Evolutionary conservation across 164 flowering plant species (phyloP).

Genomic region (Aristolochia contorta): DNA sequence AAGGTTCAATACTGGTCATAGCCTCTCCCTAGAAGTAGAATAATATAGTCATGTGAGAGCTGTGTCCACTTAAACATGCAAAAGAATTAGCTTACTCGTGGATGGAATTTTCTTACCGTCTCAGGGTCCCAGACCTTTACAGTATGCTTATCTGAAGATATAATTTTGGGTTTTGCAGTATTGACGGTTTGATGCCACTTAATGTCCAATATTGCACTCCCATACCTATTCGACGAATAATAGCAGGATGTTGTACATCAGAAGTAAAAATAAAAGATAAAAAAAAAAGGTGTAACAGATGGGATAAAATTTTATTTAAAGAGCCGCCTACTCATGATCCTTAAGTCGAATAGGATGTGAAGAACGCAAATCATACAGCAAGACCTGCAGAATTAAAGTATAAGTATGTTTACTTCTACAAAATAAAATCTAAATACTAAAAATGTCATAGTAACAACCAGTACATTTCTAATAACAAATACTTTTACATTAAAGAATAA

Average conservation of each 20-base stretch:
- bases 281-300: background rate
- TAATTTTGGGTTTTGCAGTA: slow-evolving; percentile 52
- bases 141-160: slow-evolving; percentile 68
- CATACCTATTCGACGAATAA: slow-evolving; percentile 56
- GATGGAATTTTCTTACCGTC: slow-evolving; percentile 39
- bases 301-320: background rate
- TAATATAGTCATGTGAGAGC: background rate
- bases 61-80: background rate
- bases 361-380: slow-evolving; percentile 91
- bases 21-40: slow-evolving; percentile 63
- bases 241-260: slow-evolving; percentile 1
- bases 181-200: slow-evolving; percentile 91
- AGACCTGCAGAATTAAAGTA: slow-evolving; percentile 46
- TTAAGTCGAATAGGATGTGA: slow-evolving; percentile 62
- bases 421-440: too few relatives aligned
- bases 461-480: too few relatives aligned
- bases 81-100: background rate
- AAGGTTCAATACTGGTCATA: slow-evolving; percentile 89
- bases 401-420: too few relatives aligned
- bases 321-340: slow-evolving; percentile 76
- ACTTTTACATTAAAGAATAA: too few relatives aligned
- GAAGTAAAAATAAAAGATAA: too few relatives aligned
- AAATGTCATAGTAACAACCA: too few relatives aligned
- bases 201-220: slow-evolving; percentile 72
- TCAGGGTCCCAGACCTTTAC: slow-evolving; percentile 96